A percentile compares a stretch with the other conserved stretches of the same genome.
phyloP scores from a whole-genome alignment of 305 asterid species.

The Fraxinus xanthoxyloides region DNA sequence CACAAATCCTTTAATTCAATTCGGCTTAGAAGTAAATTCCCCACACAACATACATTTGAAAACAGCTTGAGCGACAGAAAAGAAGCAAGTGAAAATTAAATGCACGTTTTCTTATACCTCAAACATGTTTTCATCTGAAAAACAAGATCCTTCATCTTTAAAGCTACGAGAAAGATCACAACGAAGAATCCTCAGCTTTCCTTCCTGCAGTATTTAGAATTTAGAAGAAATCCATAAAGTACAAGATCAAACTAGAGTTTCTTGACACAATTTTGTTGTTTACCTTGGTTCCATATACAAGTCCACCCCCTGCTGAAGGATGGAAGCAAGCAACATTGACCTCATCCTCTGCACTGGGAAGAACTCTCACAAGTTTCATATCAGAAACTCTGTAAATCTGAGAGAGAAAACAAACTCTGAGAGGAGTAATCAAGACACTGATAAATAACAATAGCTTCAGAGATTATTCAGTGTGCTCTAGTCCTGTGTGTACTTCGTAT shows the following conservation, averaged over 20 bases:
- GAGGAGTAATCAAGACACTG: neutral
- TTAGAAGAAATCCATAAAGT: constrained; percentile 10
- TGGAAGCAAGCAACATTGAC: constrained; percentile 97
- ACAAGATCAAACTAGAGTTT: constrained; percentile 13
- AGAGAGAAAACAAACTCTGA: constrained; percentile 13
- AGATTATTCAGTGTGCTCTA: neutral
- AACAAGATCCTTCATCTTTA: constrained; percentile 41
- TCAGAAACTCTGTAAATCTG: constrained; percentile 91
- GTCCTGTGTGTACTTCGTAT: constrained; percentile 6
- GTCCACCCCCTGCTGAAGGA: constrained; percentile 92
- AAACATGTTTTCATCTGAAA: constrained; percentile 64
- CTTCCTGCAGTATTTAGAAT: constrained; percentile 58
- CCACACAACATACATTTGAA: neutral
- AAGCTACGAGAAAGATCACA: constrained; percentile 57
- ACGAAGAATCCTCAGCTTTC: constrained; percentile 88
- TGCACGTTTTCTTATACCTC: constrained; percentile 55
- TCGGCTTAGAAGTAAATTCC: neutral
- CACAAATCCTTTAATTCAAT: neutral
- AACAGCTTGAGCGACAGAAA: neutral
- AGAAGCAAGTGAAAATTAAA: neutral
- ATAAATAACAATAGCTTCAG: constrained; percentile 4
- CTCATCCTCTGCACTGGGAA: constrained; percentile 97
- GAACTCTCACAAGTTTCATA: constrained; percentile 95
- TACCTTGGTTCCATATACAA: constrained; percentile 98
- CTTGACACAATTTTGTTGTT: neutral